Conservation (phyloP, 176 grass and related monocot species). For the Aegilops speltoides region DNA sequence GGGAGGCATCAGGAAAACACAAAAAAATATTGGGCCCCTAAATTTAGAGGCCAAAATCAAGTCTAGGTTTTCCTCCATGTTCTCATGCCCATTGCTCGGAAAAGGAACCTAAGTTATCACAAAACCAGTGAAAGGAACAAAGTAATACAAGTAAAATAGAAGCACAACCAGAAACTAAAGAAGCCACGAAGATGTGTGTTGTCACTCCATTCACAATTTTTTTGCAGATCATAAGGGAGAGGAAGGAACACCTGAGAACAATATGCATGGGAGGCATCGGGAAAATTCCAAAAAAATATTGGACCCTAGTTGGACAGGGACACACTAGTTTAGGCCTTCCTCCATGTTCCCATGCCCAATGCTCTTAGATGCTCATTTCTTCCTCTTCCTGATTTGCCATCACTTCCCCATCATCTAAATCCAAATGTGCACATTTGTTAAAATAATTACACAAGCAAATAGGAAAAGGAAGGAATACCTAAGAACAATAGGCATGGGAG, state of each 20-base stretch:
- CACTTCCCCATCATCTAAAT: neutral
- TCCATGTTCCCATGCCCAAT: neutral
- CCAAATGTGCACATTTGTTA: neutral
- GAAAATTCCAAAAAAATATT: conserved; percentile 1
- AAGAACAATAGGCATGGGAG: conserved; percentile 25
- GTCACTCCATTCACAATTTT: neutral
- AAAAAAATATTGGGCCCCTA: no score
- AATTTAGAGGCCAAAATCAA: no score
- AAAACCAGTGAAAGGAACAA: no score
- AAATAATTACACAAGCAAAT: no score
- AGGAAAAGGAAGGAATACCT: neutral
- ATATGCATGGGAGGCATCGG: conserved; percentile 4
- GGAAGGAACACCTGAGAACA: neutral
- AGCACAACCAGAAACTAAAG: no score
- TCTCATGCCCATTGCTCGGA: no score
- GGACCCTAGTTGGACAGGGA: neutral
- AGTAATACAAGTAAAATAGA: no score
- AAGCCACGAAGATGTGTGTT: no score
- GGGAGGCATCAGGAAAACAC: no score
- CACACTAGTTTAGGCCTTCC: neutral
- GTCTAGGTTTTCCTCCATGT: no score
- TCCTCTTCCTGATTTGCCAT: neutral
- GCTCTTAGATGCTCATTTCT: neutral
- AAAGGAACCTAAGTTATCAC: no score
- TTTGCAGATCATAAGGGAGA: neutral